phyloP scores from a whole-genome alignment of 495 filamentous ascomycete species.

The Podospora appendiculata region DNA sequence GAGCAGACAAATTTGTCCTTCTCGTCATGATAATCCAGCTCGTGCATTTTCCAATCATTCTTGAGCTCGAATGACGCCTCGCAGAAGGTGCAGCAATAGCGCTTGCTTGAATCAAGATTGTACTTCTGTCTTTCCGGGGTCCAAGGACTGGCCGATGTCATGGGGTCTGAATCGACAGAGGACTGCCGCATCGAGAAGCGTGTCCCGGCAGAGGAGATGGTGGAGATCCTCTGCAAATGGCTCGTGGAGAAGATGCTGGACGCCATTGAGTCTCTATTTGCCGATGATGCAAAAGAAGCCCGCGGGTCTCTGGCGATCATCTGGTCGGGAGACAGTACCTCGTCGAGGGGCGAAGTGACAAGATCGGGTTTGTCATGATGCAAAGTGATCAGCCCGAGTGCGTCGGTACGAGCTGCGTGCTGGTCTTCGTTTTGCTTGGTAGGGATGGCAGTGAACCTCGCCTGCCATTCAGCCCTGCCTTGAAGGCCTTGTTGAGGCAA shows the following conservation, averaged over 20 bases:
- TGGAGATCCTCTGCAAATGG: background rate
- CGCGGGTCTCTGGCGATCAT: background rate
- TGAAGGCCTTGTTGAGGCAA: no score
- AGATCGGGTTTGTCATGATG: background rate
- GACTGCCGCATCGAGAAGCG: slow-evolving; percentile 12
- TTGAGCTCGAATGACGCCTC: slow-evolving; percentile 10
- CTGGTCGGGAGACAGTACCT: no score
- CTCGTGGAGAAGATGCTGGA: slow-evolving; percentile 17
- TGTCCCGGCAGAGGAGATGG: slow-evolving; percentile 4
- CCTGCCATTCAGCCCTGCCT: no score
- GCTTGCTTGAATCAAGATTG: background rate
- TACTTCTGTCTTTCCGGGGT: slow-evolving; percentile 7
- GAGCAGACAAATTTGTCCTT: slow-evolving; percentile 6
- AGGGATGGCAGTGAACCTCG: no score
- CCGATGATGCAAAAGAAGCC: slow-evolving; percentile 10
- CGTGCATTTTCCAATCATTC: slow-evolving; percentile 16
- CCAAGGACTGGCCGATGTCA: slow-evolving; percentile 4
- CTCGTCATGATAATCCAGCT: slow-evolving; percentile 10
- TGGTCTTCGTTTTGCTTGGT: background rate
- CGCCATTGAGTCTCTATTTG: slow-evolving; percentile 8
- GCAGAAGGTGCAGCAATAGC: slow-evolving; percentile 21
- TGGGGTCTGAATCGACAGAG: slow-evolving; percentile 14
- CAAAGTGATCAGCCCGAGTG: no score
- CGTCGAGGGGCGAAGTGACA: background rate
- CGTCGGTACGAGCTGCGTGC: no score